These are phyloP conservation scores for Cucurbitaria berberidis DNA, from an alignment of 2,329 filamentous ascomycete genomes.

Conservation along the genomic window DNA sequence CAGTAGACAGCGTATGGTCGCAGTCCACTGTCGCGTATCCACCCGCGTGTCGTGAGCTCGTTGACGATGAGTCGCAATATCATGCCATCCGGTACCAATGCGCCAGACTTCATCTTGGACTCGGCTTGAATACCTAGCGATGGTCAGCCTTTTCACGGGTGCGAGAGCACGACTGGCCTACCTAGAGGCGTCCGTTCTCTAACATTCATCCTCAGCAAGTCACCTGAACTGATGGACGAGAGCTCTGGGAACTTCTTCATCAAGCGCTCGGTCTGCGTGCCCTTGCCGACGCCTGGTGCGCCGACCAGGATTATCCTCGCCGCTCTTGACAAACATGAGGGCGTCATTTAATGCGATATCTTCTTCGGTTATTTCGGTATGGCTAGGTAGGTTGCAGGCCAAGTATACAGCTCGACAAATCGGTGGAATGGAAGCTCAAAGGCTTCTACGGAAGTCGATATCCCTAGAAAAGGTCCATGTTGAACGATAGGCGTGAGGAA, in stretches of 20 bases:
- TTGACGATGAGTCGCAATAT: slow-evolving; percentile 92
- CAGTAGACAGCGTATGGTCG: slow-evolving; percentile 55
- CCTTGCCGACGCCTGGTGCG: slow-evolving; percentile 96
- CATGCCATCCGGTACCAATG: slow-evolving; percentile 87
- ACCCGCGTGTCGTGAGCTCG: slow-evolving; percentile 83
- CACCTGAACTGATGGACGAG: slow-evolving; percentile 90
- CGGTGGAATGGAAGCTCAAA: slow-evolving; percentile 29
- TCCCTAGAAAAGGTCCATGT: slow-evolving; percentile 31
- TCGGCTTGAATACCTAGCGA: slow-evolving; percentile 84
- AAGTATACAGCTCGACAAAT: slow-evolving; percentile 15
- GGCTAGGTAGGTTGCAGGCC: slow-evolving; percentile 1
- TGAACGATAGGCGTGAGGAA: neutral
- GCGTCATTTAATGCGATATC: slow-evolving; percentile 26
- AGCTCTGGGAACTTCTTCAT: slow-evolving; percentile 87
- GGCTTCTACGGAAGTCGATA: slow-evolving; percentile 27
- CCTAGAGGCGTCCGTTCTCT: slow-evolving; percentile 84
- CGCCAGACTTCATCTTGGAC: slow-evolving; percentile 82
- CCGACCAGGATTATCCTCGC: slow-evolving; percentile 94
- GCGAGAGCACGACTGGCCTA: slow-evolving; percentile 49
- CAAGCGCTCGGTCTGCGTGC: slow-evolving; percentile 90
- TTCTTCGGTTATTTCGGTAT: slow-evolving; percentile 1
- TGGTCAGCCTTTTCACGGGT: slow-evolving; percentile 20
- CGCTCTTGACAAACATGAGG: slow-evolving; percentile 60
- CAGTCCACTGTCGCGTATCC: slow-evolving; percentile 66
- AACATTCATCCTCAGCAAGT: slow-evolving; percentile 91